Evolutionary conservation across 768 basidiomycete species (phyloP).

Genomic region (Scleroderma citrinum): DNA sequence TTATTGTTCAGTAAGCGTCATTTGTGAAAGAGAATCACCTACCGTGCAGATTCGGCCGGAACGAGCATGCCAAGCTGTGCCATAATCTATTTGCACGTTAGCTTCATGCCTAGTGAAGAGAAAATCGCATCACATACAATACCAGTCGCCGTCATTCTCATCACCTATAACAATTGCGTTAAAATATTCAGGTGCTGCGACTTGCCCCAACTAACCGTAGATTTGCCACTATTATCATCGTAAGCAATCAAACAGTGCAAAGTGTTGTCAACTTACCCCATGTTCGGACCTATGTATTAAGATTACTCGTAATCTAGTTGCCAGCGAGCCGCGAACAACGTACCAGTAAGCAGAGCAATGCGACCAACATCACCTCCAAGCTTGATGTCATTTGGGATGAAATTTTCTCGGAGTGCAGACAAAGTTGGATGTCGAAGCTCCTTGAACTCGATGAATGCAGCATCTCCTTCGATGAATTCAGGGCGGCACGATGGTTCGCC

Average conservation of each 20-base stretch:
- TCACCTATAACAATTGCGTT: conserved; percentile 39
- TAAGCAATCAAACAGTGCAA: background rate
- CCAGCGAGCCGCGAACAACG: conserved; percentile 14
- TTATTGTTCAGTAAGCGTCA: conserved; percentile 4
- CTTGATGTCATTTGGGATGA: conserved; percentile 91
- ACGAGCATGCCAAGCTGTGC: conserved; percentile 95
- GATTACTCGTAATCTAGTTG: conserved; percentile 2
- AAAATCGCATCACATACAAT: conserved; percentile 46
- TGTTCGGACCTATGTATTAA: conserved; percentile 60
- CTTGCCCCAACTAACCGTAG: conserved; percentile 44
- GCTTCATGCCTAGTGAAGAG: background rate
- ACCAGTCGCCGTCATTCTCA: conserved; percentile 95
- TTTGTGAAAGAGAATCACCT: conserved; percentile 11
- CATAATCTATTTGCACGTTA: conserved; percentile 56
- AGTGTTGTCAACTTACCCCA: conserved; percentile 55
- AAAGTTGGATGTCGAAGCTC: conserved; percentile 87
- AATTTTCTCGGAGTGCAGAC: conserved; percentile 59
- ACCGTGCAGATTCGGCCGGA: conserved; percentile 79
- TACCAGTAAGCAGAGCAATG: conserved; percentile 83
- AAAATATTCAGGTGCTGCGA: background rate
- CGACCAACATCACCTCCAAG: conserved; percentile 72
- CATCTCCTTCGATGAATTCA: conserved; percentile 73
- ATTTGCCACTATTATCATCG: conserved; percentile 55
- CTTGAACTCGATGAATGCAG: conserved; percentile 81
- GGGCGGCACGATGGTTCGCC: conserved; percentile 95